Evolutionary conservation across 768 basidiomycete species (phyloP), one percentile per base, ranked within the genome.

Genomic region (Leccinum arenicola): DNA sequence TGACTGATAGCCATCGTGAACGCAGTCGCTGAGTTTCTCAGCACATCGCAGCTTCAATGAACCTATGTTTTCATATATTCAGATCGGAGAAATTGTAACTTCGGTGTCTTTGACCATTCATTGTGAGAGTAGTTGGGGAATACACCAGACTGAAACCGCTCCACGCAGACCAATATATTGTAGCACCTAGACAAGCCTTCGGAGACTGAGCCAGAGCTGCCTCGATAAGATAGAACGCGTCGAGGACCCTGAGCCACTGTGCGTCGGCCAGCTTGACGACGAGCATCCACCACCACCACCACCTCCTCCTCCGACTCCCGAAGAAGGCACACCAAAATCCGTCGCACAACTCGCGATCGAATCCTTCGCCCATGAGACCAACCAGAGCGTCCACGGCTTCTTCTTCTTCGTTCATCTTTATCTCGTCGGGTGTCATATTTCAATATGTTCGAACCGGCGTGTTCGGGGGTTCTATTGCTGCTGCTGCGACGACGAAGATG

Each of bases 311-410:
- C 40, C 40, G 4, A 9, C n/a, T 4, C 40, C 40, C 17, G 40
- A 43, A 43, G 43, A 43, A 43, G 43, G 19, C 43, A 43, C 43
- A 1, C 43, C 56, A 88, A 75, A 21, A 88, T 77, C n/a, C 79
- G 76, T 29, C 80, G 80, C 7, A 79, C 83, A 21, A 81, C 33
- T 81, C 78, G 10, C 70, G 70, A 56, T 82, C 80, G 50, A 75
- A 64, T 8, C 59, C 69, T n/a, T 69, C 72, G 19, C 72, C 78
- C 77, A 80, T 78, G 64, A 82, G 65, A 2, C 69, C 58, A 11
- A 64, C 71, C 52, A 81, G 58, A 50, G 70, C 61, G 5, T 71
- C 71, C 10, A 82, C 70, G 31, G 66, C 65, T 29, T 70, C 67
- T 14, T 70, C 72, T 48, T 78, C 77, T 19, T 43, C 43, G 10